These are phyloP conservation scores for Schwanniomyces yamadae DNA, from an alignment of 805 yeast genomes.

Conservation along the genomic window DNA sequence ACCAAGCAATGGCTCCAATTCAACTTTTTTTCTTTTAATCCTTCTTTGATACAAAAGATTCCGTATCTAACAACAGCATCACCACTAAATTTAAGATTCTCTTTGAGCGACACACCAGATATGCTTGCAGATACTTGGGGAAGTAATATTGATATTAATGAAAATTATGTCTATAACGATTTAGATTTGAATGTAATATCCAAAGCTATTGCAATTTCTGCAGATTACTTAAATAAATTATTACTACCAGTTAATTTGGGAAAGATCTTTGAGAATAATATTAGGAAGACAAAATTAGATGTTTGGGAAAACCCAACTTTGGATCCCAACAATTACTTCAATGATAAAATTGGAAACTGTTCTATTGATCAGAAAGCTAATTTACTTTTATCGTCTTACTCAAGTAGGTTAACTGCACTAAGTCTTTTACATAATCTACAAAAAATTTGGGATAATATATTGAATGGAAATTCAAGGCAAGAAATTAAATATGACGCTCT, in stretches of 20 bases:
- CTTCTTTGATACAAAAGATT: constrained; percentile 42
- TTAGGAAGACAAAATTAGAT: constrained; percentile 3
- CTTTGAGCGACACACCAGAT: constrained; percentile 28
- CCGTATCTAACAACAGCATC: constrained; percentile 60
- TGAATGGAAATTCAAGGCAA: no score
- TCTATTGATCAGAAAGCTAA: constrained; percentile 18
- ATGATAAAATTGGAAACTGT: constrained; percentile 9
- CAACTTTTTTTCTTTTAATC: constrained; percentile 17
- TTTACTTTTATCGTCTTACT: constrained; percentile 7
- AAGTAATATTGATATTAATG: constrained; percentile 46
- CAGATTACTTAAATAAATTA: constrained; percentile 21
- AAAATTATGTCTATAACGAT: constrained; percentile 43
- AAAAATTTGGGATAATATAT: constrained; percentile 14
- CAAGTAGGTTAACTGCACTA: constrained; percentile 3
- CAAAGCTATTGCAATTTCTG: constrained; percentile 21
- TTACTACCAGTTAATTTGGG: constrained; percentile 21
- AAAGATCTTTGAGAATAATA: not conserved
- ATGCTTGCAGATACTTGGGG: constrained; percentile 44
- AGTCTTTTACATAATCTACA: constrained; percentile 12
- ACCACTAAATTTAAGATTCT: constrained; percentile 33
- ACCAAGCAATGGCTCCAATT: constrained; percentile 46
- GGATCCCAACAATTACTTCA: constrained; percentile 2
- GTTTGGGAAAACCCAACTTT: constrained; percentile 7
- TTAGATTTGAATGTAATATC: constrained; percentile 36
- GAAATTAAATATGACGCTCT: no score